Conservation (phyloP, 257 asterid species). For the Przewalskia tangutica region DNA sequence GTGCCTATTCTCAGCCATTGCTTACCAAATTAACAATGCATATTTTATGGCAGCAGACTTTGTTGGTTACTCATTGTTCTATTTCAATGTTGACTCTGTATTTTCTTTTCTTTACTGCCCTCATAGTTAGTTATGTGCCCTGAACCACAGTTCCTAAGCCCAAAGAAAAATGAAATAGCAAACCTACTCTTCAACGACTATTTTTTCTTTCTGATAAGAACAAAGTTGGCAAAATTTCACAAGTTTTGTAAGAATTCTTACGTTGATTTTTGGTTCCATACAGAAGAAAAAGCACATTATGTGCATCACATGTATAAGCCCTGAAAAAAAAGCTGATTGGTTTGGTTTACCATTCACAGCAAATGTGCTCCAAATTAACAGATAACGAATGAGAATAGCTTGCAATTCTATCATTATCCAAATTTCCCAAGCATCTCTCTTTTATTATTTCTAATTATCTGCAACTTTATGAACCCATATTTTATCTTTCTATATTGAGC, state of each 20-base stretch:
- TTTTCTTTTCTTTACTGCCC: neutral
- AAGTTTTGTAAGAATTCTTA: neutral
- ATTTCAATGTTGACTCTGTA: neutral
- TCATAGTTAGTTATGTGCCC: neutral
- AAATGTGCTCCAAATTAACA: conserved; percentile 1
- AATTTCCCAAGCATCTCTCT: neutral
- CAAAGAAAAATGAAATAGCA: neutral
- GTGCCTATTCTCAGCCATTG: neutral
- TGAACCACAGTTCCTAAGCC: neutral
- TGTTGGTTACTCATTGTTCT: neutral
- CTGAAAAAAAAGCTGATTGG: neutral
- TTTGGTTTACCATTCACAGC: neutral
- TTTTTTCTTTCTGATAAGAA: neutral
- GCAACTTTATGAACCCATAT: neutral
- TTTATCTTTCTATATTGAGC: neutral
- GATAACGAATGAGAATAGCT: neutral
- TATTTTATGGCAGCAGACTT: neutral
- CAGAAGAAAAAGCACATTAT: neutral
- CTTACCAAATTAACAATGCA: neutral
- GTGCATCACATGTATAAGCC: neutral
- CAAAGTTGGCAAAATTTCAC: neutral
- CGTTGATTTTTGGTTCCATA: conserved; percentile 5
- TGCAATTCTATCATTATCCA: neutral
- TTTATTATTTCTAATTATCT: too few species aligned
- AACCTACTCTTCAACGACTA: neutral